Base-by-base conservation (phyloP, 441 rosid species). In the Daphne laureola region DNA sequence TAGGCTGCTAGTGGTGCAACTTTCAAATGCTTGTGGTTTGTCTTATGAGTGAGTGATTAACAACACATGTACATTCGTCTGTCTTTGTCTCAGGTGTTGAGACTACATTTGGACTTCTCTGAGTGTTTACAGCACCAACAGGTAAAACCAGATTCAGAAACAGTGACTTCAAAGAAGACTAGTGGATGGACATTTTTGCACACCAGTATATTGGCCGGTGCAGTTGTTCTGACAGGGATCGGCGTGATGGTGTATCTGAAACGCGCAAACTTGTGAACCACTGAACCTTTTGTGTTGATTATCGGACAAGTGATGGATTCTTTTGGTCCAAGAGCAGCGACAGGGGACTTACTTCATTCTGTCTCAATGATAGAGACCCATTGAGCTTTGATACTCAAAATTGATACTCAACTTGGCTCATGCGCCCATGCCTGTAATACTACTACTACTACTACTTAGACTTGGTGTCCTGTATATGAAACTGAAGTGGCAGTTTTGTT, bases 101-200 rank as follows among this genome's bases (percentile, higher is more conserved):
- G 85, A 78, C 60, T 91, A 73, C 89, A 91, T 65, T 66, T 86
- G 31, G 96, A 91, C 64, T 78, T 65, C 14, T 62, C 76, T 0
- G 87, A 75, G 43, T 48, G 78, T 49, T 55, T 53, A 23, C 58
- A 69, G 64, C 68, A 72, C 43, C 58, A 69, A 62, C 70, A 72
- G 46, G 65, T 62, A 44, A 61, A 17, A 51, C 49, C 71, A 4
- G 59, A 59, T n/a, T 50, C 66, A 0, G 68, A 8, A 36, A 42
- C 59, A 51, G 58, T 48, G 18, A 69, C 61, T 26, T 27, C 62
- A 17, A 59, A 63, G 51, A 70, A 31, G 68, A 58, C 36, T 8
- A n/a, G n/a, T n/a, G 67, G 75, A 40, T 62, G 63, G 77, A 61
- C 51, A 12, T 71, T 70, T 17, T 49, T 65, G 64, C 73, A 68